These are phyloP conservation scores for Quercus tomentella DNA, from an alignment of 331 rosid genomes.

Conservation along the genomic window DNA sequence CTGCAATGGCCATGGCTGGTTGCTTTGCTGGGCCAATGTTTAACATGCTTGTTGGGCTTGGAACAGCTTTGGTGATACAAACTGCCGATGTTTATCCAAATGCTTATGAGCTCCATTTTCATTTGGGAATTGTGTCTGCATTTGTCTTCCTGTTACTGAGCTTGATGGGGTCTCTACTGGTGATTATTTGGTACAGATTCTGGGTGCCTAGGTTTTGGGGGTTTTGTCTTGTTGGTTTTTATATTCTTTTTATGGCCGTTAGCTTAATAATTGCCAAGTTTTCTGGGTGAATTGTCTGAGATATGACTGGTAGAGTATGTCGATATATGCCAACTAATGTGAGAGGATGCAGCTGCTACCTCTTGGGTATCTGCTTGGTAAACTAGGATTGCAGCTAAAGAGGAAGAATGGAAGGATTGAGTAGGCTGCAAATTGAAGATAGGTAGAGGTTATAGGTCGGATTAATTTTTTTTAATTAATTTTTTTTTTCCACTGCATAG, in stretches of 20 bases:
- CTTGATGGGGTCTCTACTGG: slow-evolving; percentile 91
- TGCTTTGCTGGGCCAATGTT: slow-evolving; percentile 99
- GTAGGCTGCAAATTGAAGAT: not conserved
- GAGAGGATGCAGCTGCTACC: not conserved
- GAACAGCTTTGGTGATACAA: slow-evolving; percentile 83
- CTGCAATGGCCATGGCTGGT: slow-evolving; percentile 97
- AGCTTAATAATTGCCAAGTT: slow-evolving; percentile 70
- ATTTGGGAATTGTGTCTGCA: slow-evolving; percentile 75
- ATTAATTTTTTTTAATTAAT: not conserved
- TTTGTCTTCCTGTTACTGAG: slow-evolving; percentile 87
- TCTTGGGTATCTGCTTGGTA: not conserved
- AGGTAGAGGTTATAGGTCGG: not conserved
- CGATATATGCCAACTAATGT: not conserved
- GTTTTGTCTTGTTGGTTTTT: slow-evolving; percentile 82
- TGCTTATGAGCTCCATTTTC: slow-evolving; percentile 74
- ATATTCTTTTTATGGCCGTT: slow-evolving; percentile 60
- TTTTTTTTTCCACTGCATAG: not conserved
- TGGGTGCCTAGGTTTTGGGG: slow-evolving; percentile 97
- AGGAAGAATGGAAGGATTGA: not conserved
- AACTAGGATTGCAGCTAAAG: not conserved
- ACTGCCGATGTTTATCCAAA: slow-evolving; percentile 67
- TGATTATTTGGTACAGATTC: slow-evolving; percentile 88
- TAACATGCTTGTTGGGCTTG: slow-evolving; percentile 97
- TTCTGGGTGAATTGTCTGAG: slow-evolving; percentile 40
- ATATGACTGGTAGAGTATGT: not conserved